These are phyloP conservation scores for Nakazawaea ernobii DNA, from an alignment of 805 yeast species.

Conservation along the genomic window DNA sequence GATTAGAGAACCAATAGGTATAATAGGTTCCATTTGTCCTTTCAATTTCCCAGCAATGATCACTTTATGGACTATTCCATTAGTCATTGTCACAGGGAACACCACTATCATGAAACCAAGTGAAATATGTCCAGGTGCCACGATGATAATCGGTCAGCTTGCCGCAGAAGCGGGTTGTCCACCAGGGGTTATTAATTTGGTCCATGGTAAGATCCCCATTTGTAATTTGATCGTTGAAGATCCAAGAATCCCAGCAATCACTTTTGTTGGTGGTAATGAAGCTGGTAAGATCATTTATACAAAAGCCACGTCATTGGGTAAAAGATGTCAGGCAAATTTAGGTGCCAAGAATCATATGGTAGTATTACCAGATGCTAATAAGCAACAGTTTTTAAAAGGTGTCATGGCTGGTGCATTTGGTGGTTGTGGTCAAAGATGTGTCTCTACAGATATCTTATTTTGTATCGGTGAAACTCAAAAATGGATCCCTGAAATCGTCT, in stretches of 20 bases:
- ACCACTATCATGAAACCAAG: constrained; percentile 65
- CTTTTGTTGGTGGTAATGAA: constrained; percentile 75
- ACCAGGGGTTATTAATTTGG: constrained; percentile 63
- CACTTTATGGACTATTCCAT: constrained; percentile 62
- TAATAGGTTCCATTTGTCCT: constrained; percentile 72
- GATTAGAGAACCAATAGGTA: constrained; percentile 73
- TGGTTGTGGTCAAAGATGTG: constrained; percentile 82
- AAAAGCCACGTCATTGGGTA: constrained; percentile 61
- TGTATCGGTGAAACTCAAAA: constrained; percentile 62
- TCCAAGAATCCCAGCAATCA: constrained; percentile 70
- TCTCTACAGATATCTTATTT: constrained; percentile 70
- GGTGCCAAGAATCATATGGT: constrained; percentile 80
- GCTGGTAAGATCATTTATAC: constrained; percentile 73
- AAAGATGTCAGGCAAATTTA: constrained; percentile 71
- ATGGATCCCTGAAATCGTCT: constrained; percentile 59
- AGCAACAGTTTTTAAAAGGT: constrained; percentile 56
- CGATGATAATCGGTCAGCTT: constrained; percentile 66
- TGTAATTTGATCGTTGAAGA: constrained; percentile 66
- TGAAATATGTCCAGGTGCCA: constrained; percentile 77
- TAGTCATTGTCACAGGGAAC: constrained; percentile 65
- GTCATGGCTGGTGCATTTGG: constrained; percentile 75
- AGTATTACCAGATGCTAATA: constrained; percentile 71
- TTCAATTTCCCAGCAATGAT: constrained; percentile 87
- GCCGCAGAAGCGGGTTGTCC: constrained; percentile 74
- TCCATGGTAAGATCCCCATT: constrained; percentile 70